A percentile compares a stretch with the other conserved stretches of the same genome.
Evolutionary conservation across 164 flowering plant genomes (phyloP).

Genomic region (Echeveria elegans): DNA sequence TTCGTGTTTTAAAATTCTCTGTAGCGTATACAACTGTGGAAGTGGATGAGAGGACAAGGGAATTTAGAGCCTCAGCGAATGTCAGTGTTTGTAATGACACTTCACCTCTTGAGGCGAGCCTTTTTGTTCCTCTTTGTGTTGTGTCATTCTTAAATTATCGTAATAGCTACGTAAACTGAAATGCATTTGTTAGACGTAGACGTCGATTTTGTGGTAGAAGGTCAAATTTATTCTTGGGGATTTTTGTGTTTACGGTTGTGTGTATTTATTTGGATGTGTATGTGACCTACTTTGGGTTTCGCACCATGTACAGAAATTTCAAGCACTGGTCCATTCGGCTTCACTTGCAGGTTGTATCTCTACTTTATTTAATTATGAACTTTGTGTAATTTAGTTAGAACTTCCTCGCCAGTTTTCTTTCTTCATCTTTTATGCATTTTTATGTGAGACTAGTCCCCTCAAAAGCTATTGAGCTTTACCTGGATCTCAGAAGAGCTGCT

Average conservation of each 20-base stretch:
- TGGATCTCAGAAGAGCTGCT: slow-evolving; percentile 6
- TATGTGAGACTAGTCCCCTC: neutral
- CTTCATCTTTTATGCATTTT: neutral
- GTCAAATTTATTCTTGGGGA: neutral
- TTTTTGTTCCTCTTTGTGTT: neutral
- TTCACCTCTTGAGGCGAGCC: neutral
- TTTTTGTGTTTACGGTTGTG: neutral
- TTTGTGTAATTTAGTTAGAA: neutral
- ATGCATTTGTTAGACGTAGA: neutral
- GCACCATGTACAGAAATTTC: neutral
- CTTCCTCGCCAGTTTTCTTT: neutral
- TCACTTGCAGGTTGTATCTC: neutral
- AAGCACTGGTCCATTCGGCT: neutral
- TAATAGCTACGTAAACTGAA: neutral
- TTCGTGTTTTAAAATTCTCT: neutral
- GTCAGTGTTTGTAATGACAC: neutral
- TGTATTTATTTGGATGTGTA: neutral
- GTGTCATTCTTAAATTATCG: neutral
- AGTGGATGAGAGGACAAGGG: neutral
- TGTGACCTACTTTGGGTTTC: neutral
- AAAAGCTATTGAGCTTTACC: slow-evolving; percentile 4
- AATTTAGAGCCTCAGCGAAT: neutral
- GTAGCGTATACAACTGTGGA: neutral
- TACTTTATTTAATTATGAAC: neutral
- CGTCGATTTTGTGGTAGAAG: neutral